Conservation (phyloP, 2,329 filamentous ascomycete species). For the Monilinia aucupariae region DNA sequence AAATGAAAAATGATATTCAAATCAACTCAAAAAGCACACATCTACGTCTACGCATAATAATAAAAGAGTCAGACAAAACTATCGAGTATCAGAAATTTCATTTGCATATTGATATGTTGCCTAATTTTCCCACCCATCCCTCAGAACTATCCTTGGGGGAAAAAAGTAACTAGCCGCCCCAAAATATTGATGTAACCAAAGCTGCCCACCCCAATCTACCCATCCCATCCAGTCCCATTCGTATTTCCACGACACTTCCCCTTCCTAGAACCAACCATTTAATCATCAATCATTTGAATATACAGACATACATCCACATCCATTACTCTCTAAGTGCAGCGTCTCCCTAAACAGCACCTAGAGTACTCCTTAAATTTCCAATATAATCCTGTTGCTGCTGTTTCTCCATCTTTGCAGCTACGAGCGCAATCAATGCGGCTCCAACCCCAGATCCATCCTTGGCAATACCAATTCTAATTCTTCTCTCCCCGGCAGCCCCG, state of each 20-base stretch:
- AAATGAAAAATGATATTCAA: too few species aligned
- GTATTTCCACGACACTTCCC: neutral
- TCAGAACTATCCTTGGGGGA: neutral
- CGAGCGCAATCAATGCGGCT: slow-evolving; percentile 86
- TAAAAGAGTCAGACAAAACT: neutral
- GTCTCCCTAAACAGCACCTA: neutral
- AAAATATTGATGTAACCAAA: slow-evolving; percentile 1
- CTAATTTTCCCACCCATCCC: neutral
- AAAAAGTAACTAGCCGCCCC: neutral
- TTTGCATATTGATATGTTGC: neutral
- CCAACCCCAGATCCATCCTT: slow-evolving; percentile 97
- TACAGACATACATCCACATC: neutral
- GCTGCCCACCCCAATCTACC: neutral
- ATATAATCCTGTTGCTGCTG: slow-evolving; percentile 21
- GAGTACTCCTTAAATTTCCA: slow-evolving; percentile 11
- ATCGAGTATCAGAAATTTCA: neutral
- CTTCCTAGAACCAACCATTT: neutral
- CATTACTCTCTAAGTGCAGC: neutral
- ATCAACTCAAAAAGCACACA: too few species aligned
- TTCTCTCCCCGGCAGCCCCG: slow-evolving; percentile 71
- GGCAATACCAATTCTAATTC: slow-evolving; percentile 88
- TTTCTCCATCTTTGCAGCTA: slow-evolving; percentile 58
- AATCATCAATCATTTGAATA: slow-evolving; percentile 9
- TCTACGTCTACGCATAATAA: too few species aligned
- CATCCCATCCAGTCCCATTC: neutral